Base-by-base conservation (phyloP, 2,329 filamentous ascomycete species). In the Neofusicoccum parvum region DNA sequence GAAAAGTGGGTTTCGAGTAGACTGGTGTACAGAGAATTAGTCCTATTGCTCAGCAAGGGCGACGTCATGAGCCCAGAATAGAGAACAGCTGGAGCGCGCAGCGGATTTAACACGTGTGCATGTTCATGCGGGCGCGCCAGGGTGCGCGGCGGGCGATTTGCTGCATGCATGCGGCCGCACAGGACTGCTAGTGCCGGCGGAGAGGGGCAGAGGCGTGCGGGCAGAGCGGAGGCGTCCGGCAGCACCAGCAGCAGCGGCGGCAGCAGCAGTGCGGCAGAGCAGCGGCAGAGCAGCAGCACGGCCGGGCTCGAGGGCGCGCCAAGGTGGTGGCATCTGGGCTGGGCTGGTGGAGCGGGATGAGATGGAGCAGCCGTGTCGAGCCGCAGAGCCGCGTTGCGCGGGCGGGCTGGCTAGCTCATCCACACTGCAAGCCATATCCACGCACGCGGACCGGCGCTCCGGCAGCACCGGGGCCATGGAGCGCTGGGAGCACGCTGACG, bases 401-500 rank as follows among this genome's bases (percentile, higher is more conserved):
- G 56, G 56, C 41, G 56, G 45, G 45, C 23, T 9, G 48, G 48
- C 46, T 63, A 63, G 59, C 60, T 32, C 60, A 17, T 53, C 62
- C 49, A 45, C 49, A 46, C 62, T 54, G 62, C 56, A 60, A 60
- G 56, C 56, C 56, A 60, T 60, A 60, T 15, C 56, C 56, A 60
- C 41, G 43, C 41, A 36, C 56, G 43, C 56, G 56, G 54, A 59
- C 12, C 39, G 9, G 12, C 20, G 39, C 23, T 32, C 54, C 54
- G 37, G 37, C 37, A 39, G 37, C 37, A 39, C 37, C 37, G 48
- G 48, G 60, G 60, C 60, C 39, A 45, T 59, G 54, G 54, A 46
- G 54, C 23, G 54, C 39, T 45, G 39, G 56, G 62, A 54, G 50
- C 50, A 64, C 62, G 62, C 62, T 64, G 62, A 64, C 62, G 62